Evolutionary conservation across 176 grass and related monocot genomes (phyloP).

Genomic region (Miscanthus lutarioriparius): DNA sequence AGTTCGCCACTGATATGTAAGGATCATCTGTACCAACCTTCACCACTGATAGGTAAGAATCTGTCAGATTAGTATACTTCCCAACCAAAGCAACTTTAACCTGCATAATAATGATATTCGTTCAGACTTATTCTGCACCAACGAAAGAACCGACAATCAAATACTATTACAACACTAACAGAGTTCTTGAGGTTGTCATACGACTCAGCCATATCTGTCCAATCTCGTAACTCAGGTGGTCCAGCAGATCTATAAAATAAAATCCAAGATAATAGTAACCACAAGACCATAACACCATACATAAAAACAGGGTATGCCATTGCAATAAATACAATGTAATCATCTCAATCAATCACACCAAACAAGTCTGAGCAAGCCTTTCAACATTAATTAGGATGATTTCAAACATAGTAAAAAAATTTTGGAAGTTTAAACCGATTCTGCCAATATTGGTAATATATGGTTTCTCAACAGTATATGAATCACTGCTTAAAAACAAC

Average conservation of each 20-base stretch:
- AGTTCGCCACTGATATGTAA: background rate
- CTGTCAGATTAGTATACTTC: constrained; percentile 91
- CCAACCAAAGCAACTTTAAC: constrained; percentile 99
- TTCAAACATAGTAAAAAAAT: background rate
- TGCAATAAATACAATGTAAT: background rate
- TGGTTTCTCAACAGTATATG: constrained; percentile 13
- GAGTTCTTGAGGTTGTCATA: constrained; percentile 79
- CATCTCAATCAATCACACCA: background rate
- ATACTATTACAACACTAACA: constrained; percentile 52
- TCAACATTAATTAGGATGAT: constrained; percentile 12
- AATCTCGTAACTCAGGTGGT: constrained; percentile 68
- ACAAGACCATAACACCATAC: background rate
- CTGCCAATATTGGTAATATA: constrained; percentile 3
- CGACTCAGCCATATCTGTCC: constrained; percentile 83
- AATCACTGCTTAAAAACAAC: background rate
- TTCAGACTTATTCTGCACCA: constrained; percentile 16
- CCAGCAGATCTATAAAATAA: constrained; percentile 59
- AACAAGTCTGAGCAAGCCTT: constrained; percentile 12
- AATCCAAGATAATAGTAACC: constrained; percentile 19
- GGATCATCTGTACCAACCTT: constrained; percentile 50
- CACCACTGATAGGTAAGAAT: constrained; percentile 94
- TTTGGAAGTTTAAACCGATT: background rate
- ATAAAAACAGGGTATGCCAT: background rate
- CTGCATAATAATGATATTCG: constrained; percentile 47
- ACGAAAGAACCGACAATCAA: constrained; percentile 26